These are phyloP conservation scores for Macadamia integrifolia DNA, from an alignment of 164 flowering plant genomes.

Conservation along the genomic window DNA sequence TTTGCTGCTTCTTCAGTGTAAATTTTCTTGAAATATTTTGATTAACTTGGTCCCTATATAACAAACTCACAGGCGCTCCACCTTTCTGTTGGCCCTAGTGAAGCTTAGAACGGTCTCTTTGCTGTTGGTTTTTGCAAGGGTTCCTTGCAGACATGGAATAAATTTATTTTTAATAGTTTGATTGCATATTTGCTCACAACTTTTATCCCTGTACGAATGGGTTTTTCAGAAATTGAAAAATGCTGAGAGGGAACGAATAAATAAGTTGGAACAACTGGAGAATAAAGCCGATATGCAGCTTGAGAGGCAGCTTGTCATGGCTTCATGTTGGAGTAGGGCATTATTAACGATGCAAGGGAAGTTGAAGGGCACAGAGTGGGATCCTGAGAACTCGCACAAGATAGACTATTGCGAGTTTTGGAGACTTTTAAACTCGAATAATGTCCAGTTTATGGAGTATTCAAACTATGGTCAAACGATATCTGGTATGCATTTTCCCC, in stretches of 20 bases:
- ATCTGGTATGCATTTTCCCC: conserved; percentile 21
- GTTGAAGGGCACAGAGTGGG: conserved; percentile 89
- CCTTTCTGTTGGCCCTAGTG: no score
- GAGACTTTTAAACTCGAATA: conserved; percentile 68
- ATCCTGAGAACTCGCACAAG: conserved; percentile 77
- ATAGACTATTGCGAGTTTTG: conserved; percentile 79
- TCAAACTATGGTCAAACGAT: conserved; percentile 85
- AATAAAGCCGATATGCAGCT: conserved; percentile 72
- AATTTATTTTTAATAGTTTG: not conserved
- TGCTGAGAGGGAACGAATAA: conserved; percentile 64
- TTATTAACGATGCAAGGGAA: conserved; percentile 71
- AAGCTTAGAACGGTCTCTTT: no score
- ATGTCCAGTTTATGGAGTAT: conserved; percentile 87
- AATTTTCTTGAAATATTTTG: not conserved
- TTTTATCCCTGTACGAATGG: not conserved
- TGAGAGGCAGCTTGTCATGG: conserved; percentile 89
- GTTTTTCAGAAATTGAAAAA: conserved; percentile 59
- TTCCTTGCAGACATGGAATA: not conserved
- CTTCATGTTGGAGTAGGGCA: conserved; percentile 81
- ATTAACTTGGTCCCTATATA: not conserved
- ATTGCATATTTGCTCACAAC: not conserved
- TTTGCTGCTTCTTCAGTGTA: no score
- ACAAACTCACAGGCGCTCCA: no score
- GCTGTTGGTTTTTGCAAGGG: not conserved
- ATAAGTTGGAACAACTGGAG: conserved; percentile 66